phyloP scores from a whole-genome alignment of 257 asterid species.

The Lithospermum erythrorhizon region DNA sequence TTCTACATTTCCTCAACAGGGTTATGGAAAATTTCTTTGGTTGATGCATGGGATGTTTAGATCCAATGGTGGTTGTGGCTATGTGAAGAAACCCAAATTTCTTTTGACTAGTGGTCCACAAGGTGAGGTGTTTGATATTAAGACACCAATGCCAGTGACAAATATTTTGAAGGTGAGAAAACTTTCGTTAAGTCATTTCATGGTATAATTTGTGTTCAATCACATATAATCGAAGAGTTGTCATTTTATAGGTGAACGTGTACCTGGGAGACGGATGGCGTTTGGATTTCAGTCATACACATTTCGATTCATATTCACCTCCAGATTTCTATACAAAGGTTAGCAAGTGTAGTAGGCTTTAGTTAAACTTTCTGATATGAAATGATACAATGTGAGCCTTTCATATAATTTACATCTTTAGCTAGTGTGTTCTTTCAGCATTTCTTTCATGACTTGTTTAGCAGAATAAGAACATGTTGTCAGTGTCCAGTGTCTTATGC shows the following conservation, averaged over 20 bases:
- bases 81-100: slow-evolving; percentile 63
- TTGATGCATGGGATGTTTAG: slow-evolving; percentile 95
- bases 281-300: slow-evolving; percentile 93
- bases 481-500: neutral
- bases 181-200: neutral
- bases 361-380: neutral
- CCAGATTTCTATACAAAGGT: slow-evolving; percentile 97
- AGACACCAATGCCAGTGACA: slow-evolving; percentile 53
- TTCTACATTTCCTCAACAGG: slow-evolving; percentile 27
- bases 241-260: slow-evolving; percentile 43
- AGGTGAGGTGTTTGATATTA: slow-evolving; percentile 63
- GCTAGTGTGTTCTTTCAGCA: too few species aligned
- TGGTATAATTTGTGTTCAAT: neutral
- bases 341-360: neutral
- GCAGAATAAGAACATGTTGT: neutral
- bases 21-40: slow-evolving; percentile 89
- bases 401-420: too few species aligned
- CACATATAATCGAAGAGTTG: neutral
- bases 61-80: slow-evolving; percentile 84
- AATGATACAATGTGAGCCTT: neutral
- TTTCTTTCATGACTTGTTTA: too few species aligned
- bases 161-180: slow-evolving; percentile 56
- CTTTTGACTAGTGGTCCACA: slow-evolving; percentile 42
- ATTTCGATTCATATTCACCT: slow-evolving; percentile 82
- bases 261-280: slow-evolving; percentile 98